Percentiles rank a stretch among this genome's conserved stretches.
phyloP scores from a whole-genome alignment of 148 eudicot species.

The Spergularia bocconei region DNA sequence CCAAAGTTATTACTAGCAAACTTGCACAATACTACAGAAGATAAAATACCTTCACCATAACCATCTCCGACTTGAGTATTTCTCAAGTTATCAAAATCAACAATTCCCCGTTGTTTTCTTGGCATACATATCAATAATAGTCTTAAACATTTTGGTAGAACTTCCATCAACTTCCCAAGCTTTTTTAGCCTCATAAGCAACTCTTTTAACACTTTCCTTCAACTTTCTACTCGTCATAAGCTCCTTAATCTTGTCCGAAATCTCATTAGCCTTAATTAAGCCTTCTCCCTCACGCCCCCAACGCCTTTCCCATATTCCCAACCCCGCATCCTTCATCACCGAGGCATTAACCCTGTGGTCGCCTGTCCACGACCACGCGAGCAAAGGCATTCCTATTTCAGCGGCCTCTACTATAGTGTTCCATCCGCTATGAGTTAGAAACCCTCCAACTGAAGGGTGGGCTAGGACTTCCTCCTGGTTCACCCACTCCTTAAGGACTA shows the following conservation, averaged over 20 bases:
- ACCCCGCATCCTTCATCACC: slow-evolving; percentile 43
- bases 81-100: too few species aligned
- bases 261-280: slow-evolving; percentile 32
- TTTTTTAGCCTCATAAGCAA: slow-evolving; percentile 34
- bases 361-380: slow-evolving; percentile 53
- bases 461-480: slow-evolving; percentile 38
- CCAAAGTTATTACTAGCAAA: too few species aligned
- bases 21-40: too few species aligned
- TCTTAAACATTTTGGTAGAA: slow-evolving; percentile 25
- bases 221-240: slow-evolving; percentile 37
- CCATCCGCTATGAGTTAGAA: slow-evolving; percentile 58
- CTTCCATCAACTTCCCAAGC: slow-evolving; percentile 38
- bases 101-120: background rate
- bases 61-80: too few species aligned
- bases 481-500: slow-evolving; percentile 38
- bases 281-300: slow-evolving; percentile 40
- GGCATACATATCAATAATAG: background rate
- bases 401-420: slow-evolving; percentile 49
- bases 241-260: slow-evolving; percentile 39
- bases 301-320: slow-evolving; percentile 47
- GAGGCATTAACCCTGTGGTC: slow-evolving; percentile 56
- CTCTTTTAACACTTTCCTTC: slow-evolving; percentile 28
- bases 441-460: slow-evolving; percentile 45
- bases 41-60: too few species aligned
- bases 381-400: slow-evolving; percentile 29